Evolutionary conservation across 345 rosid genomes (phyloP), one percentile per base, ranked within the genome.

Genomic region (Xanthoceras sorbifolium): DNA sequence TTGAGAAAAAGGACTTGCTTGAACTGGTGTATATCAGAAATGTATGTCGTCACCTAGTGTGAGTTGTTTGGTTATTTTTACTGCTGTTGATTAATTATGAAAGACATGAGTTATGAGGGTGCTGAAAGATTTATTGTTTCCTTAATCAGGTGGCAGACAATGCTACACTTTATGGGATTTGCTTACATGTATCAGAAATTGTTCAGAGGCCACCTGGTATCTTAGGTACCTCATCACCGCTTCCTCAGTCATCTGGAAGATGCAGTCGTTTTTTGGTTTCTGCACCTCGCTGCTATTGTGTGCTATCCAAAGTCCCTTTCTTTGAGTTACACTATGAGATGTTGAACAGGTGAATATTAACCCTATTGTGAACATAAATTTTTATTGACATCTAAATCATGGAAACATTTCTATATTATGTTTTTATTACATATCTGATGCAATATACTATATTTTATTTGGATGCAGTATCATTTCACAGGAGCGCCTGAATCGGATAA

Each of bases 271-370:
- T 88, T 93, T 81, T 96, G 81, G 92, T 91, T 82, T 90, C 99
- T 80, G 99, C 98, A 6, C 99, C 97, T 83, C 99, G 99, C 75
- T 96, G 99, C 85, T 96, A 96, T 77, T 96, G 99, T 83, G 54
- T 96, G 86, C 86, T 96, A 63, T 92, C 99, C 26, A 89, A 92
- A 87, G 92, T 89, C 78, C 99, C 98, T 42, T 96, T 93, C 88
- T 96, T 96, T 83, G 97, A 93, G 86, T 81, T 96, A 71, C 99
- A 96, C 89, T 93, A 86, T 76, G 98, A 92, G 89, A 89, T 93
- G 97, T 80, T 96, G 78, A 93, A 93, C 93, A 92, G 99, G 99
- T 95, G 29, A 80, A 59, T 46, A 5, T 76, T 70, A 28, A 72
- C 68, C 28, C 18, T 46, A 6, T 55, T 76, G 48, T 50, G 50